Evolutionary conservation across 768 basidiomycete genomes (phyloP).

Genomic region (Russula griseocarnosa): DNA sequence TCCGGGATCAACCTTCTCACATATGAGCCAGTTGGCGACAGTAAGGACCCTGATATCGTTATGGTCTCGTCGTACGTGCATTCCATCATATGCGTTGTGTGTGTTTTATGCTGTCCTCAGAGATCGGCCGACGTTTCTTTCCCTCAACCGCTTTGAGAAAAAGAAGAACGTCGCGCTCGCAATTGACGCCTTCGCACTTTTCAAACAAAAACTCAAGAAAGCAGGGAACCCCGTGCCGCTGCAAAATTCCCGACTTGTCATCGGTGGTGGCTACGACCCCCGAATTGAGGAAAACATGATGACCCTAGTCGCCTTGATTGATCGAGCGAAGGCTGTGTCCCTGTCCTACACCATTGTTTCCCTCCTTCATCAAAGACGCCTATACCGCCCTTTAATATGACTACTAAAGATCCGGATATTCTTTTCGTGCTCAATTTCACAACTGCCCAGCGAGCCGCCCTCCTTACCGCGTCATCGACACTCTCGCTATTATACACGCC

Average conservation of each 20-base stretch:
- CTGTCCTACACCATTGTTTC: conserved; percentile 59
- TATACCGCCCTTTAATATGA: conserved; percentile 43
- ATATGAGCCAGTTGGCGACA: conserved; percentile 48
- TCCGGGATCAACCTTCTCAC: conserved; percentile 86
- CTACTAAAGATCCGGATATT: conserved; percentile 51
- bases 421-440: conserved; percentile 92
- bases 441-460: conserved; percentile 73
- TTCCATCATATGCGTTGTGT: neutral
- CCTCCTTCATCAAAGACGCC: conserved; percentile 37
- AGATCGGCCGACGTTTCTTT: conserved; percentile 68
- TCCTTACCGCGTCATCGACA: conserved; percentile 65
- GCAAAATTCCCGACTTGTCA: conserved; percentile 58
- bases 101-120: conserved; percentile 35
- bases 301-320: conserved; percentile 60
- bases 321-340: conserved; percentile 48
- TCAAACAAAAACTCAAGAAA: conserved; percentile 37
- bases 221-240: conserved; percentile 25
- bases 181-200: conserved; percentile 65
- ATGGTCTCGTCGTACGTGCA: conserved; percentile 55
- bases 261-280: conserved; percentile 91
- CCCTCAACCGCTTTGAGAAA: conserved; percentile 91
- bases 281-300: conserved; percentile 79
- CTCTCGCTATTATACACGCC: conserved; percentile 88
- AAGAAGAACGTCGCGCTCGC: conserved; percentile 92
- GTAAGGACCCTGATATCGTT: conserved; percentile 49